Base-by-base conservation (phyloP, 495 filamentous ascomycete species). In the Penicillium subrubescens region DNA sequence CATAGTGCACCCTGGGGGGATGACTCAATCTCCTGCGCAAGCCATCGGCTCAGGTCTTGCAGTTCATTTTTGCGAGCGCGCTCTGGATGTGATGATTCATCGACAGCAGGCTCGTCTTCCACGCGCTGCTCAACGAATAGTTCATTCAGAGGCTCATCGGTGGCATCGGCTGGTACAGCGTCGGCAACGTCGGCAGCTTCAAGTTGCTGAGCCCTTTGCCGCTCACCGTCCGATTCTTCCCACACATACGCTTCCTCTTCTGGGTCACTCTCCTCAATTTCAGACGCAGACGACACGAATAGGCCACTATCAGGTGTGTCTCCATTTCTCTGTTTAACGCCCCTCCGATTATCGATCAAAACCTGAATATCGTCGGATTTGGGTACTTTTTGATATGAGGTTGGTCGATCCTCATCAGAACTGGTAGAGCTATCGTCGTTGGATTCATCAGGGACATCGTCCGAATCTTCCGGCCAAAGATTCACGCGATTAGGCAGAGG, bases 21-120 rank as follows among this genome's bases (percentile, higher is more conserved):
- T 25, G 35, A 23, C 17, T 61, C 19, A 15, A 65, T 55, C 44
- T 65, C 57, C 17, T 39, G 39, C 23, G 23, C 31, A 27, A 65
- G 48, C 58, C 63, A 61, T 2, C 33, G 15, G 15, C 43, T 39
- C 8, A 65, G 43, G 7, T 65, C 43, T 11, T 34, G 63, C 14
- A 58, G 6, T 58, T 41, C 35, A 29, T 43, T 33, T 33, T 44
- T 41, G 6, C 8, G 39, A 27, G 56, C 5, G 17, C 15, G 31
- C 15, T 15, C 17, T 33, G 10, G 17, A 37, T n/a, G 10, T 56
- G 33, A n/a, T 15, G n/a, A 56, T 19, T 56, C 19, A 8, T 21
- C 7, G n/a, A 14, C 2, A 17, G 25, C 5, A 17, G 25, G 27
- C 2, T 14, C 5, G 21, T 5, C 8, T 25, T 48, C 12, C 8